Percentiles rank a stretch among this genome's conserved stretches.
phyloP scores from a whole-genome alignment of 352 stramenopile species.

The Pythium insidiosum region DNA sequence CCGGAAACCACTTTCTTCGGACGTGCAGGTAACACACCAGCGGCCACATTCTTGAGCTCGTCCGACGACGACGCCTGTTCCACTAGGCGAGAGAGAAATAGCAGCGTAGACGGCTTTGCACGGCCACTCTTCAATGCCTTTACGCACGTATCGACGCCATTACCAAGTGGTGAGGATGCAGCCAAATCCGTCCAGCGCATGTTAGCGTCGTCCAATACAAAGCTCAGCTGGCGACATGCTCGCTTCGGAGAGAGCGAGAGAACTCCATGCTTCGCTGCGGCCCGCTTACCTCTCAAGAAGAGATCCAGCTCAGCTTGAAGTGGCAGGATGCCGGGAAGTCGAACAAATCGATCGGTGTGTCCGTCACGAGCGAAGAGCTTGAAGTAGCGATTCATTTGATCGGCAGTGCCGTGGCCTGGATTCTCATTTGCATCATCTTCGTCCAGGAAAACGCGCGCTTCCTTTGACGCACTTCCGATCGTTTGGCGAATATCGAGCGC shows the following conservation, averaged over 20 bases:
- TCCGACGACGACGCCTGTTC: conserved; percentile 21
- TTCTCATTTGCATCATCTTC: conserved; percentile 11
- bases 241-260: background rate
- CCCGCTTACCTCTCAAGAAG: conserved; percentile 25
- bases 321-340: conserved; percentile 39
- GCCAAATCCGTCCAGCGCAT: conserved; percentile 45
- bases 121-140: conserved; percentile 19
- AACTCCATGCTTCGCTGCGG: background rate
- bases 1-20: conserved; percentile 33
- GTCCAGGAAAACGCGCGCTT: conserved; percentile 10
- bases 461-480: background rate
- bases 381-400: conserved; percentile 42
- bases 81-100: conserved; percentile 34
- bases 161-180: conserved; percentile 21
- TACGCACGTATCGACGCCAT: conserved; percentile 14
- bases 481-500: conserved; percentile 37
- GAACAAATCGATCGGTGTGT: background rate
- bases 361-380: conserved; percentile 6
- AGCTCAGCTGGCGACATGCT: conserved; percentile 29
- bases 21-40: conserved; percentile 28
- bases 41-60: conserved; percentile 29
- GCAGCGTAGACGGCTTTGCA: conserved; percentile 15
- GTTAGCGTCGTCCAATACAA: conserved; percentile 28
- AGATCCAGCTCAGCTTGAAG: conserved; percentile 49
- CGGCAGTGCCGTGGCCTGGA: background rate